Base-by-base conservation (phyloP, 2,329 filamentous ascomycete genomes). In the Aspergillus hiratsukae region DNA sequence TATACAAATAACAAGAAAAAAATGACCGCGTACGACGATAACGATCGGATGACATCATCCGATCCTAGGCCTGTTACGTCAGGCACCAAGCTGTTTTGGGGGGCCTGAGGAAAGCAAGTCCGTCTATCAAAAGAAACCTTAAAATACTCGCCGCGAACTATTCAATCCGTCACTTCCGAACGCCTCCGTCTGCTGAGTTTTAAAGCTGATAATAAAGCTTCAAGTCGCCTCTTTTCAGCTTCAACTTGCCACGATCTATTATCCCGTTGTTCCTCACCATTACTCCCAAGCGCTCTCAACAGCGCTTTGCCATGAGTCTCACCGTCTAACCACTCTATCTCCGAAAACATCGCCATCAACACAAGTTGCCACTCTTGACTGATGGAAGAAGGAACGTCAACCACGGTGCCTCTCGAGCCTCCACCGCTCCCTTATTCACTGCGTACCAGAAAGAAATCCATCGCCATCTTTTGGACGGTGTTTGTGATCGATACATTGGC, bases 401-500 rank as follows among this genome's bases (percentile, higher is more conserved):
- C 59, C 45, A 56, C 59, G 52, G 54, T 61, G 17, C 56, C 62
- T 11, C 58, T 57, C 14, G 70, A 69, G 51, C 75, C 74, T 56
- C 83, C 82, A 49, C 75, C 78, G 19, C 75, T 86, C 40, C 80
- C 83, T 25, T 86, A 86, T 71, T 79, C 79, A 23, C 68, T 85
- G 45, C 77, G 76, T 50, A 71, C 77, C 8, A 74, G 83, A 48
- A 83, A 83, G 65, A 80, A 78, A 69, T 75, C 78, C 35, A 84
- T 86, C 58, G 72, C 77, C 40, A 71, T 82, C 59, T 86, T 86
- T 72, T 86, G 83, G 83, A 73, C 73, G 0, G 67, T 87, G 43
- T 83, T 86, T 55, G 66, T 86, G 23, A 64, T 86, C 56, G 84
- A 87, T 70, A 82, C 80, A 51, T 74, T 84, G 57, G 79, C 75